Evolutionary conservation across 2,329 filamentous ascomycete genomes (phyloP), one percentile per base, ranked within the genome.

Genomic region (Tolypocladium cylindrosporum): DNA sequence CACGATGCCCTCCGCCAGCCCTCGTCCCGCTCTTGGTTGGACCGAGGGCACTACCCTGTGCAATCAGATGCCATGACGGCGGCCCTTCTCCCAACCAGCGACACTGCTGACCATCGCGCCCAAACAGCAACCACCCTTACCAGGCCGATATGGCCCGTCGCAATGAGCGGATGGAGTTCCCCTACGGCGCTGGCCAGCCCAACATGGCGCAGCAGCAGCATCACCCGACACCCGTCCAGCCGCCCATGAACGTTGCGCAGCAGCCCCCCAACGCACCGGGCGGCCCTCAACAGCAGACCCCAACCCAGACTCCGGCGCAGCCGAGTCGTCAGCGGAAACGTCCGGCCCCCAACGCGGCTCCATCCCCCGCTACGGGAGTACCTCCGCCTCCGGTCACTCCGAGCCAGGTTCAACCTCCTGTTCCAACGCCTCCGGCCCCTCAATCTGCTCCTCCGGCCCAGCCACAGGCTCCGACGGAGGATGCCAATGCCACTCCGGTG

Each of bases 131-230:
- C 59, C 78, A 82, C 66, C 69, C 75, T 57, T 82, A 82, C 65
- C 78, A 77, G 69, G 68, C 74, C 64, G 78, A 82, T 61, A 77
- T 82, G 78, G 73, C 70, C 62, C 73, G 74, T 60, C 74, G 75
- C 58, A 72, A 71, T 64, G 74, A 77, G 62, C 72, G 73, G 57
- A 74, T 75, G 65, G 73, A 76, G 24, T 77, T 76, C 58, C 69
- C 72, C 53, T 77, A 76, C 56, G 71, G 69, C 61, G 66, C 67
- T 50, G 66, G 72, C 54, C 73, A 75, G 63, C 70, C 72, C 55
- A 72, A 71, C 62, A 72, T 75, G 68, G 63, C 68, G 42, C 69
- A 66, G 59, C 66, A 69, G 61, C 71, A 72, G 62, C 72, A 74
- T 57, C 73, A 77, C 61, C 66, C 70, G 54, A 66, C 69, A 36